Percentiles rank a stretch among this genome's conserved stretches.
Conservation (phyloP, 257 asterid species). For the Salvia splendens region DNA sequence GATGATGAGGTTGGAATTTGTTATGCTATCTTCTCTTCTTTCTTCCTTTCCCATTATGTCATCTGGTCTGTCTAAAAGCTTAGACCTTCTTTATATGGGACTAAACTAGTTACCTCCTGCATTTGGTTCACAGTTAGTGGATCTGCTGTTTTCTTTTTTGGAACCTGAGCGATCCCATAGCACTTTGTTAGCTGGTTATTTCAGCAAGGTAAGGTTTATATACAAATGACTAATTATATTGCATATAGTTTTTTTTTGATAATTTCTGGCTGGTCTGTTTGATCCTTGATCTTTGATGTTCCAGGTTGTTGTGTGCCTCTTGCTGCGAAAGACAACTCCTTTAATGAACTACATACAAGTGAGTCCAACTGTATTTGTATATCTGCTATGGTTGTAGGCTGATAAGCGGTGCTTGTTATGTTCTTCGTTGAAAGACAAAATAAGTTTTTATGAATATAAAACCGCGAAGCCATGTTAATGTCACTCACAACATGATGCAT, state of each 20-base stretch:
- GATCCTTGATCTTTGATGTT: slow-evolving; percentile 41
- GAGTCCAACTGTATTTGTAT: slow-evolving; percentile 37
- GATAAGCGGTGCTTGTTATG: slow-evolving; percentile 3
- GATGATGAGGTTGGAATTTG: slow-evolving; percentile 67
- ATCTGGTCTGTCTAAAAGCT: neutral
- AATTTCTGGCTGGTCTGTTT: slow-evolving; percentile 28
- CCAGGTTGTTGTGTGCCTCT: slow-evolving; percentile 87
- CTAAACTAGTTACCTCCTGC: slow-evolving; percentile 30
- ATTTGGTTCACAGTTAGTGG: slow-evolving; percentile 67
- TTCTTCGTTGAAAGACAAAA: slow-evolving; percentile 10
- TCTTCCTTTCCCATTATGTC: neutral
- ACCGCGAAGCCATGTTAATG: slow-evolving; percentile 9
- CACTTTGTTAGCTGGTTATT: slow-evolving; percentile 70
- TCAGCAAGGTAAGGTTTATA: slow-evolving; percentile 68
- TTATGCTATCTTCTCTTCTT: slow-evolving; percentile 1
- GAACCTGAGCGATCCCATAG: slow-evolving; percentile 66
- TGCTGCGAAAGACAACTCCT: slow-evolving; percentile 87
- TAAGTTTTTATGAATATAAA: slow-evolving; percentile 1
- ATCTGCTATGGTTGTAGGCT: slow-evolving; percentile 19
- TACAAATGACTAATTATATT: slow-evolving; percentile 6
- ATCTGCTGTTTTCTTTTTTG: slow-evolving; percentile 76
- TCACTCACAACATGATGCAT: slow-evolving; percentile 1
- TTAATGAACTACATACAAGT: slow-evolving; percentile 81
- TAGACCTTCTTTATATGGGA: slow-evolving; percentile 26
- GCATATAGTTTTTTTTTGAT: slow-evolving; percentile 21